A percentile compares a stretch with the other conserved stretches of the same genome.
Conservation (phyloP, 1,139 yeast species). For the Yarrowia galli region DNA sequence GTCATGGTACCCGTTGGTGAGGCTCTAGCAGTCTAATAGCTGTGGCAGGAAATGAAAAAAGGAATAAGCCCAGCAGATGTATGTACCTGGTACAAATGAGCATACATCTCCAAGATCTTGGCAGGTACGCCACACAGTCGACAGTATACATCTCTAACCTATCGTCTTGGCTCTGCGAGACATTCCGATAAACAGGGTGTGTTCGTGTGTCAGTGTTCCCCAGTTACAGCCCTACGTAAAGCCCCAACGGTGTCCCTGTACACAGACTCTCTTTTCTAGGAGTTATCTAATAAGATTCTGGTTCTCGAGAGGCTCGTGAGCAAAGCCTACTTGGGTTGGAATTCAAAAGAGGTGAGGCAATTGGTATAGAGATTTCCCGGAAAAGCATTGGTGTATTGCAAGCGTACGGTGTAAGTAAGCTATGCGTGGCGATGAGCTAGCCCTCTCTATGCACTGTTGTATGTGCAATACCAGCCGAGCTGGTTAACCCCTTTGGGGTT, state of each 20-base stretch:
- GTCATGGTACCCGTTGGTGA: slow-evolving; percentile 34
- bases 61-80: background rate
- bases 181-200: too few relatives aligned
- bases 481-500: background rate
- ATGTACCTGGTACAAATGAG: background rate
- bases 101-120: background rate
- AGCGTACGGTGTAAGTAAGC: background rate
- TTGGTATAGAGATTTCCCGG: slow-evolving; percentile 22
- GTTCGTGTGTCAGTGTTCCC: background rate
- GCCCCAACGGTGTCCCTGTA: background rate
- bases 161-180: background rate
- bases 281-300: slow-evolving; percentile 25
- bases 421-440: slow-evolving; percentile 28
- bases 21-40: slow-evolving; percentile 21
- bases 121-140: slow-evolving; percentile 14
- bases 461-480: slow-evolving; percentile 12
- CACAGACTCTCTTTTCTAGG: slow-evolving; percentile 23
- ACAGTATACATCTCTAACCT: background rate
- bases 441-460: background rate
- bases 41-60: slow-evolving; percentile 5
- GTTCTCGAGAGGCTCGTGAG: slow-evolving; percentile 31
- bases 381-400: background rate
- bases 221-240: background rate
- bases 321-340: slow-evolving; percentile 18
- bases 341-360: slow-evolving; percentile 7